Evolutionary conservation across 176 grass and related monocot species (phyloP), one percentile per base, ranked within the genome.

Genomic region (Eleusine coracana): DNA sequence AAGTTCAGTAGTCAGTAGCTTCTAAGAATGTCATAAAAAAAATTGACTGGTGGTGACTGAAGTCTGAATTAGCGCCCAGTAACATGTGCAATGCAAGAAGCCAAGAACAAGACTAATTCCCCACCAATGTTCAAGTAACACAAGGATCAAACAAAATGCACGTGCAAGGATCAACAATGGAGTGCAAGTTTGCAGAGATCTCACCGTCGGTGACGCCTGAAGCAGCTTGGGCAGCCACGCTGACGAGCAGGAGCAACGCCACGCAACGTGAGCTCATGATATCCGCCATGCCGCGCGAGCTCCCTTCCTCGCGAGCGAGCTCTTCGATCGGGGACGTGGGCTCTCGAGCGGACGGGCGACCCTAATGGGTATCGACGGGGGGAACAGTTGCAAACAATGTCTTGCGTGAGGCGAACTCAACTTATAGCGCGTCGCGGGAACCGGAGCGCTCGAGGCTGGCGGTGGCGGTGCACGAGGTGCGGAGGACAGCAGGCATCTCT

Each of bases 201-300:
- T 84, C 64, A 80, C 87, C 87, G 5, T 88, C 87, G 29, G n/a
- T 88, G 76, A 80, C 2, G 40, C 61, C 70, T 3, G 23, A 84
- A 69, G 34, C 81, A 21, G 29, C 75, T 6, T 0, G 70, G 74
- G 81, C 70, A 23, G 70, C 50, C 10, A 75, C 10, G 61, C 10
- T 68, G 28, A 71, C 16, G 69, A 88, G 75, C 61, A 84, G 3
- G 70, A 83, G 31, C 52, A 84, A 41, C 71, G 50, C 70, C 48
- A 62, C 7, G 7, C n/a, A 49, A 6, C 16, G 21, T 1, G 5
- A 4, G 14, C 25, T 14, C 27, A 3, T 73, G 38, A 18, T 10
- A 5, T n/a, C 18, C 49, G 14, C 81, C 86, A 74, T 58, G 5
- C 0, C 48, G 5, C 2, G 13, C 7, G 3, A 6, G 13, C 21